A percentile compares a stretch with the other conserved stretches of the same genome.
Conservation (phyloP, 306 rosid species). For the Quercus cerris region DNA sequence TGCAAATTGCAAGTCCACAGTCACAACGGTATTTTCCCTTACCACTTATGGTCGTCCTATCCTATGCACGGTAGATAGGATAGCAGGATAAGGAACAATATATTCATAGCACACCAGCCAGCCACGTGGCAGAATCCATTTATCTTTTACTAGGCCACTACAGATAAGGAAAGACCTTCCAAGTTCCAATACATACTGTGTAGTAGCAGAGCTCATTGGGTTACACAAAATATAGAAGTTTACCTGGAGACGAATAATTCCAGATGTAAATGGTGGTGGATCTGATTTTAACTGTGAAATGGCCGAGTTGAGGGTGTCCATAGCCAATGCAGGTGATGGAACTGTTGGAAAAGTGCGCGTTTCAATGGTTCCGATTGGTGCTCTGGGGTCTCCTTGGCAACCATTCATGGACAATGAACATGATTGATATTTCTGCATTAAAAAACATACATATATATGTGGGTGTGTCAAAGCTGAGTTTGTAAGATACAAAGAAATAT, state of each 20-base stretch:
- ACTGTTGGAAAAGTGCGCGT: constrained; percentile 51
- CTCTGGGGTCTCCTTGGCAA: constrained; percentile 36
- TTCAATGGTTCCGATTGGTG: constrained; percentile 50
- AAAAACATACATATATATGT: not conserved
- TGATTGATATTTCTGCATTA: constrained; percentile 30
- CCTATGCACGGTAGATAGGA: not conserved
- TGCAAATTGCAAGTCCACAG: no score
- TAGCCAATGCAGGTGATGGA: constrained; percentile 52
- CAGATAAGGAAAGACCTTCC: not conserved
- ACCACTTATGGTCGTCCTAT: no score
- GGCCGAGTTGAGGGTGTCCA: constrained; percentile 54
- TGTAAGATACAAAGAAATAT: not conserved
- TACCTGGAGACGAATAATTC: constrained; percentile 68
- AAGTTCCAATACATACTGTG: no score
- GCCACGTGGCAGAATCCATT: constrained; percentile 30
- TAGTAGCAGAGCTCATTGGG: no score
- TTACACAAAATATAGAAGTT: not conserved
- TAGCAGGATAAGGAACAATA: constrained; percentile 14
- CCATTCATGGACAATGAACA: constrained; percentile 78
- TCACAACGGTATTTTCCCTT: no score
- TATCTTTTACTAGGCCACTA: not conserved
- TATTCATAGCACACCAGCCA: not conserved
- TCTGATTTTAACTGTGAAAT: constrained; percentile 49
- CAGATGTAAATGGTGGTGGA: constrained; percentile 57
- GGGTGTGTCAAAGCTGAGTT: not conserved